Evolutionary conservation across 495 filamentous ascomycete genomes (phyloP).

Genomic region (Aspergillus asperescens): DNA sequence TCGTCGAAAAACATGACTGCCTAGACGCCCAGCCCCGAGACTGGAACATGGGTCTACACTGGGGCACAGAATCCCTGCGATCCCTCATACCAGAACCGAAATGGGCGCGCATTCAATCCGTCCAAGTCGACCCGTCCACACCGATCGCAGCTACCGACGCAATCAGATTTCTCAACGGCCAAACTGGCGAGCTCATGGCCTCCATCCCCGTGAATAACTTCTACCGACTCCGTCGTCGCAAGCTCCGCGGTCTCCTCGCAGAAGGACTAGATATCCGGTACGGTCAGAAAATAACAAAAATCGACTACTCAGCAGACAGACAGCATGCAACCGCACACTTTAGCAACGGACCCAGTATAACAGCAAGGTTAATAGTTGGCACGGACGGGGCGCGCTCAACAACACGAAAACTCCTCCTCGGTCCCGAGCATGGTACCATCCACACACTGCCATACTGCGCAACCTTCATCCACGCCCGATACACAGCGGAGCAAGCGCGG

Average conservation of each 20-base stretch:
- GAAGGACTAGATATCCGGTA: conserved; percentile 37
- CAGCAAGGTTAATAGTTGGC: conserved; percentile 33
- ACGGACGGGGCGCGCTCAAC: conserved; percentile 44
- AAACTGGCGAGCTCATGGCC: conserved; percentile 42
- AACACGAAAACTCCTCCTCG: conserved; percentile 37
- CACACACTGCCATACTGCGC: conserved; percentile 28
- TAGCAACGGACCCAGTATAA: conserved; percentile 14
- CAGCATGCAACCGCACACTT: conserved; percentile 22
- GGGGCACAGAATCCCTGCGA: conserved; percentile 40
- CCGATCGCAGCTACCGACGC: conserved; percentile 31
- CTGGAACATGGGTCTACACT: conserved; percentile 55
- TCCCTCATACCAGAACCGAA: conserved; percentile 33
- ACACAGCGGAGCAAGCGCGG: conserved; percentile 29
- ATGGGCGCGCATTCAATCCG: conserved; percentile 28
- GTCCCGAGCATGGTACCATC: conserved; percentile 21
- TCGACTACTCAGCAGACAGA: conserved; percentile 14
- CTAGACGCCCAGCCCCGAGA: conserved; percentile 43
- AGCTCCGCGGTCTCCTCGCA: conserved; percentile 34
- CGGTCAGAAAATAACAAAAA: not conserved
- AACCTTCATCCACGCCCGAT: conserved; percentile 29
- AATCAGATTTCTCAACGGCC: conserved; percentile 41
- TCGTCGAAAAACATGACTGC: conserved; percentile 44
- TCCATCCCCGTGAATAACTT: conserved; percentile 32
- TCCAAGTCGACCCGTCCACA: conserved; percentile 36
- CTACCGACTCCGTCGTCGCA: conserved; percentile 43